Base-by-base conservation (phyloP, 345 rosid species). In the Punica granatum region DNA sequence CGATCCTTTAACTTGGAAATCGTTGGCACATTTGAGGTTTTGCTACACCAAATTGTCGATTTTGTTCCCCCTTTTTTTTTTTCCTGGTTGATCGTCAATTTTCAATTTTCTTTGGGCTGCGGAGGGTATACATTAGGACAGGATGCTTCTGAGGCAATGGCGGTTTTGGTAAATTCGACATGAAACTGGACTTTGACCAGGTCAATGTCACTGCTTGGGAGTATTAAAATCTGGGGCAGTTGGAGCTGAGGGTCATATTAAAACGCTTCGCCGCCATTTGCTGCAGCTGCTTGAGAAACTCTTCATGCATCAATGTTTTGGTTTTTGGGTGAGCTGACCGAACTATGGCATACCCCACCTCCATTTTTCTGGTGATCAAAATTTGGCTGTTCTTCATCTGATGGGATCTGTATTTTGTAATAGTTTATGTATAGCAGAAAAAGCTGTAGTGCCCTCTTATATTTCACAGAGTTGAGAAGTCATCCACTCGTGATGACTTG, bases 131-230 rank as follows among this genome's bases (percentile, higher is more conserved):
- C 61, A 0, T 31, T 23, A 56, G 26, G 61, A 56, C 7, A n/a
- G 62, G 42, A 4, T 32, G 25, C 64, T 34, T 37, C 39, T 49
- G 6, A 19, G 3, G 54, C 25, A 49, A 49, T 21, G 49, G 49
- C 54, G 10, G 14, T 56, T 49, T 33, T 13, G n/a, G 36, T 13
- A 54, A 49, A 37, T 58, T 30, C 49, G 23, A 58, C 30, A 39
- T 19, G 25, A 3, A 0, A 35, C 13, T 11, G 26, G 49, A 56
- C 31, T 59, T 67, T 59, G 71, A 68, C 65, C 36, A 1, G 33
- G 28, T 68, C 71, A 60, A 59, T 19, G 53, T 14, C 16, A 32
- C 54, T 18, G 65, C 51, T 58, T 59, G 54, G 18, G 63, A 16
- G 37, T 37, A 63, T 36, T 36, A 31, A 19, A 35, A 63, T 35